A percentile compares a stretch with the other conserved stretches of the same genome.
These are phyloP conservation scores for Lippia alba DNA, from an alignment of 305 asterid genomes.

Conservation along the genomic window DNA sequence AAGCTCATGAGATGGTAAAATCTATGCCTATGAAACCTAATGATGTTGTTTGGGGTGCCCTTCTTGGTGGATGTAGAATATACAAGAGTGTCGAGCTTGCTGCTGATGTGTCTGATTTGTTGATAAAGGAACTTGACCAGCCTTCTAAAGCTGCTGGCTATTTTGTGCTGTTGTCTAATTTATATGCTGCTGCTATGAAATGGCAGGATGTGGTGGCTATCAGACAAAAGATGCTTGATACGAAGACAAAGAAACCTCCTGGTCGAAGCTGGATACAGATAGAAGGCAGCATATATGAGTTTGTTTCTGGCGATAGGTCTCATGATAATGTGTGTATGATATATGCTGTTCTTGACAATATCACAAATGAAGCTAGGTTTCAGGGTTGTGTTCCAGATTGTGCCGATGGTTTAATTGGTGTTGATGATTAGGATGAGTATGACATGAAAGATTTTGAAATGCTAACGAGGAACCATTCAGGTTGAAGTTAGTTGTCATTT, in stretches of 20 bases:
- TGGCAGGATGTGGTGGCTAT: conserved; percentile 70
- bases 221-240: conserved; percentile 56
- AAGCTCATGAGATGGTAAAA: conserved; percentile 61
- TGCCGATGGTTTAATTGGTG: conserved; percentile 15
- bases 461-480: not conserved
- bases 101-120: conserved; percentile 50
- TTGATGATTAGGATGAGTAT: conserved; percentile 15
- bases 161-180: conserved; percentile 67
- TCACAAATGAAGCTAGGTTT: conserved; percentile 46
- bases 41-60: conserved; percentile 82
- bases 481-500: not conserved
- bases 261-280: conserved; percentile 79
- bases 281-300: conserved; percentile 49
- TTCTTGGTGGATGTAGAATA: conserved; percentile 83
- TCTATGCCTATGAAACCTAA: conserved; percentile 88
- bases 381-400: conserved; percentile 29
- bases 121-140: conserved; percentile 49
- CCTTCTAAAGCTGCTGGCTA: conserved; percentile 62
- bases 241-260: conserved; percentile 56
- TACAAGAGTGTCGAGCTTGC: conserved; percentile 69
- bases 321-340: conserved; percentile 47
- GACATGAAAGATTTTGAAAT: not conserved
- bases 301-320: conserved; percentile 57
- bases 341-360: conserved; percentile 48
- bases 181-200: conserved; percentile 65